Percentiles rank a stretch among this genome's conserved stretches.
phyloP scores from a whole-genome alignment of 441 rosid species.

The Capsella rubella region DNA sequence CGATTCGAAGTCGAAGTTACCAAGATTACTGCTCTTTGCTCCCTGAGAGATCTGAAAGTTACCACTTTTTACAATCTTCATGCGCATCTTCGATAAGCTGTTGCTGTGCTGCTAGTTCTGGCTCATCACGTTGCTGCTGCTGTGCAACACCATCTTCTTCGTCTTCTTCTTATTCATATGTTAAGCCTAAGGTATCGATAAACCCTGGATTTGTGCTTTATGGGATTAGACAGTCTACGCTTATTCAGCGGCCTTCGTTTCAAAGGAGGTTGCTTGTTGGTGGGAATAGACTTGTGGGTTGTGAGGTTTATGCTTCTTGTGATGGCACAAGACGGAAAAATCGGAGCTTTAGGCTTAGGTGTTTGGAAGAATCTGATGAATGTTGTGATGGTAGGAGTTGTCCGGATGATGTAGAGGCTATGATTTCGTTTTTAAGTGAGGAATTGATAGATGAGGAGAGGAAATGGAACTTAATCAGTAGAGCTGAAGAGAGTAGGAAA shows the following conservation, averaged over 20 bases:
- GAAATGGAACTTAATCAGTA: constrained; percentile 47
- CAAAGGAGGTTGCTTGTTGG: constrained; percentile 64
- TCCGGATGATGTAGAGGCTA: constrained; percentile 64
- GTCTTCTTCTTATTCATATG: constrained; percentile 22
- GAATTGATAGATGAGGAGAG: constrained; percentile 58
- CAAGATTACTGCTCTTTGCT: constrained; percentile 57
- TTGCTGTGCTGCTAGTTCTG: constrained; percentile 37
- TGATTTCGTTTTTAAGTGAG: constrained; percentile 83
- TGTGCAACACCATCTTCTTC: constrained; percentile 18
- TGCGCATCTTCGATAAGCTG: constrained; percentile 27
- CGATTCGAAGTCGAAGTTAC: constrained; percentile 57
- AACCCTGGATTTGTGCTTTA: constrained; percentile 53
- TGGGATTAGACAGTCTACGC: constrained; percentile 77
- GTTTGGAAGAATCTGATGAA: constrained; percentile 44
- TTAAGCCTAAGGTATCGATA: constrained; percentile 44
- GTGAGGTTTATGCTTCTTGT: constrained; percentile 57
- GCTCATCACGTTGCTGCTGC: constrained; percentile 38
- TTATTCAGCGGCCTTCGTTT: constrained; percentile 69
- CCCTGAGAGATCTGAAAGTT: constrained; percentile 58
- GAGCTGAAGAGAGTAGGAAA: constrained; percentile 51
- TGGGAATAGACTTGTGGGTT: constrained; percentile 49
- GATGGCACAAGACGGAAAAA: constrained; percentile 48
- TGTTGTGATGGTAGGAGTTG: constrained; percentile 42
- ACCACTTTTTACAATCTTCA: constrained; percentile 35
- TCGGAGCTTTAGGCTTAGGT: constrained; percentile 49